Base-by-base conservation (phyloP, 805 yeast species). In the Kluyveromyces siamensis region DNA sequence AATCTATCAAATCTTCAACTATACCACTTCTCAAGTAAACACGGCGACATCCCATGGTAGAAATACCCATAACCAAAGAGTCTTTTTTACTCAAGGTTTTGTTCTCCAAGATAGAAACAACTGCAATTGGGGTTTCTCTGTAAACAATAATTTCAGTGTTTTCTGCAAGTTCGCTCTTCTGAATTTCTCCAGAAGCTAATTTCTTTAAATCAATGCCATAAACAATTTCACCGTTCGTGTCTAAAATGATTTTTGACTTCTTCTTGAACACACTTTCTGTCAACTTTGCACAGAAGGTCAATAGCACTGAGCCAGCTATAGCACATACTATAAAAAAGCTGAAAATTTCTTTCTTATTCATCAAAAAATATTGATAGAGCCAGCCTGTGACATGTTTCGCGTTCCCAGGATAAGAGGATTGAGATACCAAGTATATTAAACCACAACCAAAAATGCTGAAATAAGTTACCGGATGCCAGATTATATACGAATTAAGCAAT, bases 81-180 rank as follows among this genome's bases (percentile, higher is more conserved):
- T 70, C 66, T 21, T 66, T 65, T 8, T 72, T 63, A 0, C 75
- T 67, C 44, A 72, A 57, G 9, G 72, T 70, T n/a, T 74, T 70
- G 38, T 67, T 61, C 41, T 71, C 72, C 41, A 75, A 68, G 10
- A 70, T 50, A 0, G 82, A 73, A 30, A 76, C 69, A 37, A 81
- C 69, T 0, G 89, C 88, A 59, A 86, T 80, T 16, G 93, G 90
- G 0, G 81, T 70, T n/a, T 76, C 77, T 59, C 90, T 76, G 67
- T 84, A 85, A 16, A 76, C 61, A 27, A 84, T 72, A 38, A 82
- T 58, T 45, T 75, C 76, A 1, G 87, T 71, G 54, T 81, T 76
- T 14, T 72, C 68, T 18, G 76, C 75, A 56, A 56, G 52, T 45
- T 59, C 55, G 55, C 37, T 52, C 40, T 30, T 59, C 56, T 33